Evolutionary conservation across 1,284 basidiomycete species (phyloP).

Genomic region (Thecaphora thlaspeos): DNA sequence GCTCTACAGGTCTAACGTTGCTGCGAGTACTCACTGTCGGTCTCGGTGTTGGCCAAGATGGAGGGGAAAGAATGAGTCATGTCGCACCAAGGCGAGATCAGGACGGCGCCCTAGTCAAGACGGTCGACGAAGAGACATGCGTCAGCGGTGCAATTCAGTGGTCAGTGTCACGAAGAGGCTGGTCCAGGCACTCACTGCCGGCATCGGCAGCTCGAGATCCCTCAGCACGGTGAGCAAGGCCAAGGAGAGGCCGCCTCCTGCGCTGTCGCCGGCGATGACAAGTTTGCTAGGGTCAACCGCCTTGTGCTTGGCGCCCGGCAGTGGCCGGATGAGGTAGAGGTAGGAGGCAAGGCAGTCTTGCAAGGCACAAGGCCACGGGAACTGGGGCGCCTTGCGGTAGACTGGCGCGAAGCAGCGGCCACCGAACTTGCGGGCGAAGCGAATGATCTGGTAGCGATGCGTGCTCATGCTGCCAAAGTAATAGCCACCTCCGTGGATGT

Average conservation of each 20-base stretch:
- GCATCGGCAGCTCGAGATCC: conserved; percentile 76
- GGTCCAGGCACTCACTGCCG: conserved; percentile 64
- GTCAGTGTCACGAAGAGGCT: background rate
- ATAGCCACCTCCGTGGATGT: conserved; percentile 57
- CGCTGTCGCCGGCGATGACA: conserved; percentile 82
- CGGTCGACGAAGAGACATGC: background rate
- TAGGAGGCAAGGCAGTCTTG: conserved; percentile 83
- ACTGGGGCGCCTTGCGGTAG: conserved; percentile 56
- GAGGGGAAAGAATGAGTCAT: conserved; percentile 92
- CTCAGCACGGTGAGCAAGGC: conserved; percentile 88
- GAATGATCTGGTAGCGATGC: conserved; percentile 60
- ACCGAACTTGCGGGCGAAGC: conserved; percentile 59
- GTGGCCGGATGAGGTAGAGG: conserved; percentile 73
- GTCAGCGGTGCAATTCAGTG: background rate
- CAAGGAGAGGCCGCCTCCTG: conserved; percentile 83
- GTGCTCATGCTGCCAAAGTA: conserved; percentile 64
- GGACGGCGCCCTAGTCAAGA: conserved; percentile 32
- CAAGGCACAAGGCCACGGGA: conserved; percentile 88
- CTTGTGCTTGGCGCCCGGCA: conserved; percentile 64
- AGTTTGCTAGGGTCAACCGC: conserved; percentile 80
- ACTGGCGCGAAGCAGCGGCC: conserved; percentile 59
- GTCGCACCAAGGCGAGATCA: conserved; percentile 72
- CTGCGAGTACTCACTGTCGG: conserved; percentile 62
- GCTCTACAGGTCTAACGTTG: too few species aligned
- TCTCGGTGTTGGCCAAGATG: conserved; percentile 78